A percentile compares a stretch with the other conserved stretches of the same genome.
Evolutionary conservation across 1,284 basidiomycete genomes (phyloP).

Genomic region (Salmacisia buchloeana): DNA sequence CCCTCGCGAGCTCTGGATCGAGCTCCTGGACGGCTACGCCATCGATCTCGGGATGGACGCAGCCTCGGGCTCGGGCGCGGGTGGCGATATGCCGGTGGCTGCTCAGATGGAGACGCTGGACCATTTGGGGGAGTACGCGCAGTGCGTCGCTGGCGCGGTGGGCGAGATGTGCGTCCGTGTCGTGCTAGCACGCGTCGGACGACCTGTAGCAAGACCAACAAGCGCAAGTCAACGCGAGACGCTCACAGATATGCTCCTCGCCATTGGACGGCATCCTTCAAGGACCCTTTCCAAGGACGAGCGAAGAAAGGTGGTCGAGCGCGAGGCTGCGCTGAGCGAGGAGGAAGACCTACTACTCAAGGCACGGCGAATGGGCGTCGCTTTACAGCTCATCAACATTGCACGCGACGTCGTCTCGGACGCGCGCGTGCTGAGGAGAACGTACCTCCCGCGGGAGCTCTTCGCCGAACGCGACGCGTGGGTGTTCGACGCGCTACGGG

Average conservation of each 20-base stretch:
- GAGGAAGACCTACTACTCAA: conserved; percentile 24
- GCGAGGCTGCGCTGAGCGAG: neutral
- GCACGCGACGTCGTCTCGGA: conserved; percentile 38
- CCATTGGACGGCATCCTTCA: neutral
- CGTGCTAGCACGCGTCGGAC: conserved; percentile 29
- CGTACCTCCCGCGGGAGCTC: conserved; percentile 30
- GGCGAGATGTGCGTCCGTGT: conserved; percentile 43
- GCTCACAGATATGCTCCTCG: neutral
- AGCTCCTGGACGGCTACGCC: conserved; percentile 36
- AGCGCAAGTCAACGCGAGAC: neutral
- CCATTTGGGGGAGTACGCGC: conserved; percentile 35
- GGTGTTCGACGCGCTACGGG: conserved; percentile 8
- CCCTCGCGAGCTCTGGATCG: conserved; percentile 31
- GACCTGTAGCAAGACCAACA: conserved; percentile 10
- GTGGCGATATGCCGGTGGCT: neutral
- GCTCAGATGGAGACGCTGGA: conserved; percentile 19
- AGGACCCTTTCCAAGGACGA: neutral
- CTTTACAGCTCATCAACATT: conserved; percentile 43
- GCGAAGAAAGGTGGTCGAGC: neutral
- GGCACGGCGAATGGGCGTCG: conserved; percentile 40
- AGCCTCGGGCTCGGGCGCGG: neutral
- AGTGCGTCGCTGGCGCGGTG: conserved; percentile 38
- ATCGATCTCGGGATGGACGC: conserved; percentile 25
- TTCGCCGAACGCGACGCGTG: conserved; percentile 15
- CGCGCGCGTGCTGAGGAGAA: conserved; percentile 25